Evolutionary conservation across 208 protist species (phyloP), one percentile per base, ranked within the genome.

Genomic region (Balamuthia mandrillaris): DNA sequence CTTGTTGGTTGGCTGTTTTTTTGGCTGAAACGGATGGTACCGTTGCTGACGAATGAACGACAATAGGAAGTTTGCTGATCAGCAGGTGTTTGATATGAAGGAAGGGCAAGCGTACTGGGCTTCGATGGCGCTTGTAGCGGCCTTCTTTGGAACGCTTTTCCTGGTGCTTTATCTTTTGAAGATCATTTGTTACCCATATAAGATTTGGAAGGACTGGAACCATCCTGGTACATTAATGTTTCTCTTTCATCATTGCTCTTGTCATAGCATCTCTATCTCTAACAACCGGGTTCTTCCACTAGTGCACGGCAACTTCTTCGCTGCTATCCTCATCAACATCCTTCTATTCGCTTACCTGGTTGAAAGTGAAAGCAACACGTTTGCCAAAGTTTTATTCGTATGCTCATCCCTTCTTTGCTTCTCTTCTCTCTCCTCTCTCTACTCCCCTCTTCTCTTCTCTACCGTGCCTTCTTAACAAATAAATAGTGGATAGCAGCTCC

Each of bases 361-460:
- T 24, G 74, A 65, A 24, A 49, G 6, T 24, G 49, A 65, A 3
- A 6, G 37, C 51, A 60, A 65, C 52, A 54, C 45, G 5, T 21
- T 81, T 7, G 74, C 33, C 49, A 81, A 81, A 65, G 47, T 65
- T 3, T 29, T 81, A 3, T 81, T 81, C 24, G 68, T 78, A 58
- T 29, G 68, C 5, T 1, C 16, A 6, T 37, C 5, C 35, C 10
- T 33, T 33, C n/a, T 60, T 60, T 16, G 24, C 6, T 33, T 60
- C 52, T 4, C n/a, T 60, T 60, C 7, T 7, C 31, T 60, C n/a
- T 18, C 31, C n/a, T 12, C n/a, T 18, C 51, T 18, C 31, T 6
- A 21, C 31, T 4, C 52, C 31, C 52, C 7, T n/a, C 7, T 14
- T 70, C 12, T 47, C 31, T 31, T 70, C 4, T 29, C 45, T 70